Evolutionary conservation across 805 yeast species (phyloP).

Genomic region (Kuraishia molischiana): DNA sequence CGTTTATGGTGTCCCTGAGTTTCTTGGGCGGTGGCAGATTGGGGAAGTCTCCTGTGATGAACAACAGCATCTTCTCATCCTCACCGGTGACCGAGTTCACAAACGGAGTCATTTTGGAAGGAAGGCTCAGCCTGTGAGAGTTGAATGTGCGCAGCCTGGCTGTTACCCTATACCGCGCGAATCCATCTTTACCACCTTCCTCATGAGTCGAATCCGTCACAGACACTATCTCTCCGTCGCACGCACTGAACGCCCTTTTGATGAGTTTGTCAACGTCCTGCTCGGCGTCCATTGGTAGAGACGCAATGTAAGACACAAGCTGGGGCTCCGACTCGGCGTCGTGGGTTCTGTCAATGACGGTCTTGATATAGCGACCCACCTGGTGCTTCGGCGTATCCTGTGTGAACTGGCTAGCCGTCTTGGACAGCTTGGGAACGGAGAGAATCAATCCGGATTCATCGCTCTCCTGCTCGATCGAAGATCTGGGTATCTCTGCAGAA

Average conservation of each 20-base stretch:
- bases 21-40: neutral
- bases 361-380: slow-evolving; percentile 12
- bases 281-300: slow-evolving; percentile 16
- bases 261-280: slow-evolving; percentile 14
- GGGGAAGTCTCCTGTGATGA: slow-evolving; percentile 3
- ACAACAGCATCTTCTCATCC: slow-evolving; percentile 21
- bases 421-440: neutral
- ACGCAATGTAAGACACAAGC: slow-evolving; percentile 16
- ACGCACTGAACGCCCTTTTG: slow-evolving; percentile 13
- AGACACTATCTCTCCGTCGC: slow-evolving; percentile 12
- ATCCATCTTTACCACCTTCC: slow-evolving; percentile 14
- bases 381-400: neutral
- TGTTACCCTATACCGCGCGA: slow-evolving; percentile 16
- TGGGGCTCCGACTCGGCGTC: slow-evolving; percentile 7
- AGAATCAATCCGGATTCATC: neutral
- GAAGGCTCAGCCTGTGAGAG: neutral
- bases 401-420: neutral
- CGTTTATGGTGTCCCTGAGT: slow-evolving; percentile 4
- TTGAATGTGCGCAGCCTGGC: slow-evolving; percentile 7
- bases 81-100: slow-evolving; percentile 16
- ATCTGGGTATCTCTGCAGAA: neutral
- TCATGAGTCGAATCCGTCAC: slow-evolving; percentile 1
- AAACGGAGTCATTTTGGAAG: slow-evolving; percentile 5
- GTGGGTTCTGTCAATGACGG: slow-evolving; percentile 11
- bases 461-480: neutral